Conservation (phyloP, 139 green algal genomes). For the Volvox africanus region DNA sequence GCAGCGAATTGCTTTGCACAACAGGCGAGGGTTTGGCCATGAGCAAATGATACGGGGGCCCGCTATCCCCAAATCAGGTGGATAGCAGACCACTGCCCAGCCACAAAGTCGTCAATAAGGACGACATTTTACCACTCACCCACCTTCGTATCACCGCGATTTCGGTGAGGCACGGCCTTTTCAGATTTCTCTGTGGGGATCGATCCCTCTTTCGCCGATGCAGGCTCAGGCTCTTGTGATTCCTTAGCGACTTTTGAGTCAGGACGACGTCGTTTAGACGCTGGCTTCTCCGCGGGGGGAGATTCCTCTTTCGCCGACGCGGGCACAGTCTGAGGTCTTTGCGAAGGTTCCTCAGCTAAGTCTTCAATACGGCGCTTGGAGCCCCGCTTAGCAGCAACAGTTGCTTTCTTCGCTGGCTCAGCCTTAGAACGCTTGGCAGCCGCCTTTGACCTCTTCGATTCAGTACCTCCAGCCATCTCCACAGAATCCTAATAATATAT, state of each 20-base stretch:
- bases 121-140: too few species aligned
- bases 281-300: not conserved
- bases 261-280: conserved; percentile 10
- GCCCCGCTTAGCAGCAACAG: conserved; percentile 3
- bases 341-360: not conserved
- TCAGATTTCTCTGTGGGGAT: too few species aligned
- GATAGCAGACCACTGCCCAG: too few species aligned
- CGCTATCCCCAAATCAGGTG: too few species aligned
- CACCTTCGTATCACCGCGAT: too few species aligned
- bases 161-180: too few species aligned
- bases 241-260: not conserved
- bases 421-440: conserved; percentile 4
- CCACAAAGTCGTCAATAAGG: too few species aligned
- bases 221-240: too few species aligned
- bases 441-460: conserved; percentile 7
- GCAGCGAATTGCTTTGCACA: too few species aligned
- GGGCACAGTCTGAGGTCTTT: not conserved
- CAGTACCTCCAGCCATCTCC: not conserved
- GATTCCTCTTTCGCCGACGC: not conserved
- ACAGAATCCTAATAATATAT: not conserved
- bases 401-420: not conserved
- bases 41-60: too few species aligned
- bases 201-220: too few species aligned
- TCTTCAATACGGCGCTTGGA: conserved; percentile 27
- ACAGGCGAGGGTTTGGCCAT: too few species aligned